A percentile compares a stretch with the other conserved stretches of the same genome.
These are phyloP conservation scores for Pisolithus sp. DNA, from an alignment of 768 basidiomycete species.

Conservation along the genomic window DNA sequence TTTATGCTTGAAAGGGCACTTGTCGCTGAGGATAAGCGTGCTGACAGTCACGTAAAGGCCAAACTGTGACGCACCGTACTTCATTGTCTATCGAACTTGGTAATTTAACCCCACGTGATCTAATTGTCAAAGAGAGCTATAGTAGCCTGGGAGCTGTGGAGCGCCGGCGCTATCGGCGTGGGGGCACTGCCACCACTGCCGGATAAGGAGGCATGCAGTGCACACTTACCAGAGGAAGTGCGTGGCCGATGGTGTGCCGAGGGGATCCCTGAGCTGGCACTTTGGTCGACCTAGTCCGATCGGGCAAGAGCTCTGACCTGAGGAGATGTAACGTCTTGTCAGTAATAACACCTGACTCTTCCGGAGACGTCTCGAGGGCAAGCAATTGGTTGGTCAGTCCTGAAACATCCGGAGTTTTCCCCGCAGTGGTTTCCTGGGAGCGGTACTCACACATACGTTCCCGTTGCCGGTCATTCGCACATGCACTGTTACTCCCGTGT, in stretches of 20 bases:
- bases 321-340: not conserved
- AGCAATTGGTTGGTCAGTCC: not conserved
- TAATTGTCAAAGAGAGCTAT: not conserved
- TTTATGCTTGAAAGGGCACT: conserved; percentile 67
- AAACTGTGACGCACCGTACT: conserved; percentile 22
- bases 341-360: too few relatives aligned
- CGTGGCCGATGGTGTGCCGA: too few relatives aligned
- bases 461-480: not conserved
- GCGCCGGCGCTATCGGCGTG: not conserved
- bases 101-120: conserved; percentile 1
- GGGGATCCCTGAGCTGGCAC: not conserved
- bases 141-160: not conserved
- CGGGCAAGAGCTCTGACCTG: not conserved
- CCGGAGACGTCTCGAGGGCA: not conserved
- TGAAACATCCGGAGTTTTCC: not conserved
- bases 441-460: not conserved
- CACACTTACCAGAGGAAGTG: too few relatives aligned
- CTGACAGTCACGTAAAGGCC: conserved; percentile 20
- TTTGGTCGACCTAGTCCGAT: not conserved
- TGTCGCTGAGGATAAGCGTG: conserved; percentile 33
- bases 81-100: not conserved
- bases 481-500: not conserved
- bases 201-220: too few relatives aligned
- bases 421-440: not conserved
- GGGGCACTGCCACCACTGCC: not conserved